Evolutionary conservation across 208 protist genomes (phyloP), one percentile per base, ranked within the genome.

Genomic region (Leptomonas pyrrhocoris): DNA sequence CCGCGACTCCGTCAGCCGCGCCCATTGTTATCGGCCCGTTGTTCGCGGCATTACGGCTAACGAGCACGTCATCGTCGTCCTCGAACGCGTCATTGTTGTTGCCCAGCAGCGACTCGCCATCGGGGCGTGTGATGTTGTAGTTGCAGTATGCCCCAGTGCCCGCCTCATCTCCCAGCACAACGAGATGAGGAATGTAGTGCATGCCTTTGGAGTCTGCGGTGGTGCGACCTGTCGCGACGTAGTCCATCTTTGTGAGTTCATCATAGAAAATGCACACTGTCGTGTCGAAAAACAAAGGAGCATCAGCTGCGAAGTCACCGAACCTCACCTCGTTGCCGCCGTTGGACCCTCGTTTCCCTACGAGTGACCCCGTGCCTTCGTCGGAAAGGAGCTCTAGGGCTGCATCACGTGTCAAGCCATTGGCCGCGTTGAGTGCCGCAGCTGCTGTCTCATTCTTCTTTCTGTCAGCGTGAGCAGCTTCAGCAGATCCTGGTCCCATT

Each of bases 271-370:
- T 77, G 69, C 84, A 92, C 3, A 80, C 89, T 8, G 81, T 80
- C 19, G 84, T 94, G 69, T 94, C 89, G 63, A 94, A 92, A 51
- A 94, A 94, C 18, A 84, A 74, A 9, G 84, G 84, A 21, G 74
- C 74, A 11, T 53, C 68, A 0, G 38, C 42, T 13, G 46, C 51
- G 16, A 60, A 27, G 51, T 73, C 58, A 31, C 31, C 28, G 15
- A 50, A 30, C 40, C 28, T 30, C 2, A 21, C 56, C 19, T 73
- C 55, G 53, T 28, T 34, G 19, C 62, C 65, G 1, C 30, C 46
- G 28, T 40, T 63, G 9, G 59, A 55, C 4, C 38, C 59, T 19
- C 36, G 21, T 23, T 23, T 30, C 18, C 40, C 66, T 19, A 49
- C 15, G 18, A 54, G 27, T 21, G 60, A 31, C 40, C 27, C 55